Percentiles rank a stretch among this genome's conserved stretches.
These are phyloP conservation scores for Plectosphaerella plurivora DNA, from an alignment of 2,329 filamentous ascomycete genomes.

Conservation along the genomic window DNA sequence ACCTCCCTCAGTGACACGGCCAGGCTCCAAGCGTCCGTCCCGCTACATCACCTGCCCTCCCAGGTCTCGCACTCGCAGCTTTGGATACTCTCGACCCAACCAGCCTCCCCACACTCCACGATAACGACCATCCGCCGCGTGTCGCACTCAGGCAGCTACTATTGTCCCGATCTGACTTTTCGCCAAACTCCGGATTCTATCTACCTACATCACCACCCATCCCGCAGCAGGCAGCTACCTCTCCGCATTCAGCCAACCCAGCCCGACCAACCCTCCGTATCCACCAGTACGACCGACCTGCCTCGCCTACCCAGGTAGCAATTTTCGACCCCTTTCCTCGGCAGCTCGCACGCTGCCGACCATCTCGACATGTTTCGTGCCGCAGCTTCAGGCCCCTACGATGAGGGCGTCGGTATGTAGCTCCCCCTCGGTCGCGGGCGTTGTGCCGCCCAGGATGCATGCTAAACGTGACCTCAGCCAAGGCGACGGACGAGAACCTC, in stretches of 20 bases:
- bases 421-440: slow-evolving; percentile 9
- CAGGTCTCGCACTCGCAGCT: neutral
- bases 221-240: no score
- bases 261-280: neutral
- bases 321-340: neutral
- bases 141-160: neutral
- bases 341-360: slow-evolving; percentile 8
- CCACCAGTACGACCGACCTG: neutral
- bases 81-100: neutral
- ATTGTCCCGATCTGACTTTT: neutral
- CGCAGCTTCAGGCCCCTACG: slow-evolving; percentile 52
- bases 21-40: neutral
- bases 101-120: neutral
- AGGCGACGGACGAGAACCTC: slow-evolving; percentile 95
- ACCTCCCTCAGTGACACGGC: neutral
- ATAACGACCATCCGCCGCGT: neutral
- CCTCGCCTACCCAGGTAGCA: neutral
- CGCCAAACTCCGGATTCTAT: neutral
- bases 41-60: neutral
- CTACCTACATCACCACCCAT: no score
- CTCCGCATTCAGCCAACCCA: no score
- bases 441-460: neutral
- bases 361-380: slow-evolving; percentile 51
- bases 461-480: slow-evolving; percentile 34
- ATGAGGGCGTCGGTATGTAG: slow-evolving; percentile 54